Conservation (phyloP, 148 eudicot species). For the Spergularia bocconei region DNA sequence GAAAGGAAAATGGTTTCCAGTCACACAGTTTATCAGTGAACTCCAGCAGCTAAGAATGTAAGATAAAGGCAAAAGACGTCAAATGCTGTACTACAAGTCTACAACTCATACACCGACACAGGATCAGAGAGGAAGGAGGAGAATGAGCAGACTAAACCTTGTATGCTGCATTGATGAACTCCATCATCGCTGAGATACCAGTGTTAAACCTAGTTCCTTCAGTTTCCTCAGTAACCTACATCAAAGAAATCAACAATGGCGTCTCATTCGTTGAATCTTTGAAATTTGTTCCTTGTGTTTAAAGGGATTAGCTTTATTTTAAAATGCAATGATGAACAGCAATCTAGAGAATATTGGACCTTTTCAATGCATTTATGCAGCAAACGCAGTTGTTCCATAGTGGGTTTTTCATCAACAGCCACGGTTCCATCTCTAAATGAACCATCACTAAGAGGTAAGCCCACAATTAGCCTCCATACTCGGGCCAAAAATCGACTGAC, state of each 20-base stretch:
- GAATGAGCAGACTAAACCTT: slow-evolving; percentile 50
- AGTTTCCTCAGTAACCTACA: slow-evolving; percentile 83
- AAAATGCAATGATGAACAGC: not conserved
- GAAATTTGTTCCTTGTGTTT: not conserved
- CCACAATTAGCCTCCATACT: slow-evolving; percentile 91
- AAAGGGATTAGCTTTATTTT: not conserved
- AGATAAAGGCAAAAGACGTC: not conserved
- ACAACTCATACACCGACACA: not conserved
- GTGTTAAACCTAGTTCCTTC: slow-evolving; percentile 96
- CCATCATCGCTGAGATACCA: slow-evolving; percentile 99
- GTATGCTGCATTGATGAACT: slow-evolving; percentile 87
- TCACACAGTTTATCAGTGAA: not conserved
- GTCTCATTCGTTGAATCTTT: not conserved
- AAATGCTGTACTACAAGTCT: not conserved
- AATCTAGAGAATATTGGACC: slow-evolving; percentile 34
- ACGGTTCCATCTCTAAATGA: slow-evolving; percentile 60
- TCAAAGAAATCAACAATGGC: slow-evolving; percentile 12
- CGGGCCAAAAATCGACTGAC: slow-evolving; percentile 91
- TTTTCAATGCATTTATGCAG: slow-evolving; percentile 90
- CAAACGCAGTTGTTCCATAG: slow-evolving; percentile 71
- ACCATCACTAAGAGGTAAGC: slow-evolving; percentile 67
- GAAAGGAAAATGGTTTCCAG: not conserved
- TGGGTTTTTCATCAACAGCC: slow-evolving; percentile 57
- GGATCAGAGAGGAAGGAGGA: slow-evolving; percentile 7
- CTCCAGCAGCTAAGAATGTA: not conserved